Conservation (phyloP, 345 rosid genomes). For the Gossypium australe region DNA sequence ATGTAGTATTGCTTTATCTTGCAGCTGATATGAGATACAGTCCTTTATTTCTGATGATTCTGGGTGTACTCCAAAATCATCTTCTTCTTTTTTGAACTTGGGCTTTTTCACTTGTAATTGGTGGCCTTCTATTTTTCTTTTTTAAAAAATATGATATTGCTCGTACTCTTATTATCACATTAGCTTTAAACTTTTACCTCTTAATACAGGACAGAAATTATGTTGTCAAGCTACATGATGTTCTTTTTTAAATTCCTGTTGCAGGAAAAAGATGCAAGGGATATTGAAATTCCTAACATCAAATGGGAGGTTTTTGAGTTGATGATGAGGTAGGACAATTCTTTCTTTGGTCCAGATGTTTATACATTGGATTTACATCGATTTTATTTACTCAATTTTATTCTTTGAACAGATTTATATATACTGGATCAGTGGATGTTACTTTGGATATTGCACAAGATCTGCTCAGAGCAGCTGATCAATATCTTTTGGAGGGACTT, state of each 20-base stretch:
- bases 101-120: background rate
- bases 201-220: background rate
- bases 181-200: background rate
- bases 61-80: background rate
- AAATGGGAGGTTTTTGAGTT: conserved; percentile 99
- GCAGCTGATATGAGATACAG: background rate
- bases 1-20: background rate
- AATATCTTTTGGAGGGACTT: conserved; percentile 93
- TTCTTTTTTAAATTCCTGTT: background rate
- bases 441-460: conserved; percentile 82
- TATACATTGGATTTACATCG: conserved; percentile 2
- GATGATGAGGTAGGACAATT: conserved; percentile 83
- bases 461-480: conserved; percentile 98
- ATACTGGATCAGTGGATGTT: conserved; percentile 93
- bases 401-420: conserved; percentile 65
- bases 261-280: conserved; percentile 97
- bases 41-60: conserved; percentile 2
- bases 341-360: background rate
- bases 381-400: conserved; percentile 15
- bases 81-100: background rate
- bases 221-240: background rate
- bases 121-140: background rate
- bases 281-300: conserved; percentile 95
- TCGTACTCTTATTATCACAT: background rate
- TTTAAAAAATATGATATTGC: background rate